Evolutionary conservation across 768 basidiomycete genomes (phyloP).

Genomic region (Boletus rubropictus): DNA sequence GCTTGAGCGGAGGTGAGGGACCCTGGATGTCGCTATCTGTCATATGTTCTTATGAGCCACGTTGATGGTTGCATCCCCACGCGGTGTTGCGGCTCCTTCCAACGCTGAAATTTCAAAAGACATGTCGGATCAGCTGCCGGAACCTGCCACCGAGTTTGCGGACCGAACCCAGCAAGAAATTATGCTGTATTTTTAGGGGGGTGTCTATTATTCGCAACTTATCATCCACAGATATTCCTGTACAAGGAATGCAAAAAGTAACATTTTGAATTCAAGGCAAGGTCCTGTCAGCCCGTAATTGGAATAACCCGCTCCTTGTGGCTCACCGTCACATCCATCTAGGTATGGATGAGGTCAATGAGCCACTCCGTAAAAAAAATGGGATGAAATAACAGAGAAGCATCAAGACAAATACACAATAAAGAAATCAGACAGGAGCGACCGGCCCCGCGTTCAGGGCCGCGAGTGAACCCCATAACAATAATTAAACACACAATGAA

Average conservation of each 20-base stretch:
- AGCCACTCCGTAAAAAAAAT: neutral
- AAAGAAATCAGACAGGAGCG: conserved; percentile 18
- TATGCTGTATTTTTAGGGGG: too few species aligned
- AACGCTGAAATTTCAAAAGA: too few species aligned
- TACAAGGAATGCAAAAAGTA: neutral
- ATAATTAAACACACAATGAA: conserved; percentile 2
- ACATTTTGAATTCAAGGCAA: neutral
- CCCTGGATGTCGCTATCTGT: too few species aligned
- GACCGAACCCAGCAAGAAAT: neutral
- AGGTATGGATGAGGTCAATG: neutral
- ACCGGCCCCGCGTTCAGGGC: conserved; percentile 14
- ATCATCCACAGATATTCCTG: neutral
- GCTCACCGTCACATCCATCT: conserved; percentile 5
- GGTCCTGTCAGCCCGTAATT: neutral
- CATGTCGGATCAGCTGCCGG: too few species aligned
- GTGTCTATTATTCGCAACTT: neutral
- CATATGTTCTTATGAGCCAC: too few species aligned
- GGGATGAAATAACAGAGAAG: conserved; percentile 1
- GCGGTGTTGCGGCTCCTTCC: too few species aligned
- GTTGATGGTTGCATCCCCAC: too few species aligned
- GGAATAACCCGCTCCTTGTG: neutral
- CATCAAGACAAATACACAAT: conserved; percentile 23
- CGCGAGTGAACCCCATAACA: conserved; percentile 7
- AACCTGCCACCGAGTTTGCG: too few species aligned
- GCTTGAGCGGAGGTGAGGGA: too few species aligned